phyloP scores from a whole-genome alignment of 306 rosid species.

The Lathyrus oleraceus region DNA sequence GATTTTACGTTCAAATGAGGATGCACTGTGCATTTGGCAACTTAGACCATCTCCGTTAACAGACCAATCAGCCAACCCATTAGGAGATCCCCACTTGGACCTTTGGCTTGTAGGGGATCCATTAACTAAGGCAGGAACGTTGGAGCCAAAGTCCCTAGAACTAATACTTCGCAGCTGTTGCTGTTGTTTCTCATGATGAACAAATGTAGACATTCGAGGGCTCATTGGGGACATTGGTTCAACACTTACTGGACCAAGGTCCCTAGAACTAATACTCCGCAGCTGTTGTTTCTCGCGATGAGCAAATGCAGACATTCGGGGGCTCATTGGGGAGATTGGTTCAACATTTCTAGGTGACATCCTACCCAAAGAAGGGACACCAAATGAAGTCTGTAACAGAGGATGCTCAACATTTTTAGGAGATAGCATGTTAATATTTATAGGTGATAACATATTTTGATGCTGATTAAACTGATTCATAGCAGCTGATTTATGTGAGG shows the following conservation, averaged over 20 bases:
- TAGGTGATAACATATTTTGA: slow-evolving; percentile 67
- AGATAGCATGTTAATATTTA: slow-evolving; percentile 59
- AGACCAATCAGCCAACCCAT: slow-evolving; percentile 70
- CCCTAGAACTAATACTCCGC: slow-evolving; percentile 67
- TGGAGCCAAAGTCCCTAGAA: slow-evolving; percentile 65
- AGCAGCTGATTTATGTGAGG: slow-evolving; percentile 71
- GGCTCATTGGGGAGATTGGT: slow-evolving; percentile 69
- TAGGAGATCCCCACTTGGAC: slow-evolving; percentile 84
- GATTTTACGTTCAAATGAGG: slow-evolving; percentile 56
- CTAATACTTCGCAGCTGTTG: slow-evolving; percentile 67
- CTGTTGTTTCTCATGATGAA: slow-evolving; percentile 62
- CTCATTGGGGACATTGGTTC: slow-evolving; percentile 78
- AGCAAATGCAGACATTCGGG: slow-evolving; percentile 54
- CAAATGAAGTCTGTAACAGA: slow-evolving; percentile 59
- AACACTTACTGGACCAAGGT: slow-evolving; percentile 54
- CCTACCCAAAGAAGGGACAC: slow-evolving; percentile 67
- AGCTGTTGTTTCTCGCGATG: slow-evolving; percentile 76
- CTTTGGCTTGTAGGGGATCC: slow-evolving; percentile 65
- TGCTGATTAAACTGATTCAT: slow-evolving; percentile 74
- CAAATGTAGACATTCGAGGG: slow-evolving; percentile 50
- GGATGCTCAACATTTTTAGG: slow-evolving; percentile 69
- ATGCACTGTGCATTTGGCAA: slow-evolving; percentile 37
- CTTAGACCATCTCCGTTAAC: slow-evolving; percentile 53
- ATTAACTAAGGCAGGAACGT: slow-evolving; percentile 48
- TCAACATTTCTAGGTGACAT: slow-evolving; percentile 78